Percentiles rank a stretch among this genome's conserved stretches.
These are phyloP conservation scores for Blastobotrys chiropterorum DNA, from an alignment of 805 yeast genomes.

Conservation along the genomic window DNA sequence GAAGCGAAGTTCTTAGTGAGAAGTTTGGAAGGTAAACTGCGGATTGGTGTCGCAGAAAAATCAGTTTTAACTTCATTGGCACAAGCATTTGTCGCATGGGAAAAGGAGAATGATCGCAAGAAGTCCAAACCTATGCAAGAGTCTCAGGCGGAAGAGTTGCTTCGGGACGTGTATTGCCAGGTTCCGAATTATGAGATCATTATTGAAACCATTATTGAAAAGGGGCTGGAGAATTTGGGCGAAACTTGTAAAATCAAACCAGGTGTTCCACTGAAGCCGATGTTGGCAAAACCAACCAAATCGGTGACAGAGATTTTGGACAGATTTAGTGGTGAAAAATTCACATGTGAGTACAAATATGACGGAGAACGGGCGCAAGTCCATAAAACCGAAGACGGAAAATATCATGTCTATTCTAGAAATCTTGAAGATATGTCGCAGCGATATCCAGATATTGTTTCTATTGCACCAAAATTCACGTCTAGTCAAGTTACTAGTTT, in stretches of 20 bases:
- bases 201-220: conserved; percentile 54
- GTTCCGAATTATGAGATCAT: conserved; percentile 84
- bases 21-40: conserved; percentile 83
- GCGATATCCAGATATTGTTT: conserved; percentile 84
- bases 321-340: conserved; percentile 73
- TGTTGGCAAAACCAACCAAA: conserved; percentile 97
- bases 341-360: conserved; percentile 94
- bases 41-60: conserved; percentile 93
- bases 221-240: conserved; percentile 61
- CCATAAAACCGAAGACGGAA: conserved; percentile 60
- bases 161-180: conserved; percentile 83
- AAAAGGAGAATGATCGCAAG: conserved; percentile 33
- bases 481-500: conserved; percentile 42
- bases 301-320: conserved; percentile 88
- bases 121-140: conserved; percentile 35
- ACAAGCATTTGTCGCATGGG: conserved; percentile 69
- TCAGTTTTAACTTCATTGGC: conserved; percentile 80
- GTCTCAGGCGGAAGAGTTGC: conserved; percentile 64
- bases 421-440: conserved; percentile 97
- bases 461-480: conserved; percentile 57
- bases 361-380: conserved; percentile 98
- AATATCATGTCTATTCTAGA: conserved; percentile 76
- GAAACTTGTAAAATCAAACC: conserved; percentile 74
- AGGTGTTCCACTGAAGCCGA: conserved; percentile 93
- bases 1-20: conserved; percentile 91